Base-by-base conservation (phyloP, 106 monocot genomes). In the Platanthera zijinensis region DNA sequence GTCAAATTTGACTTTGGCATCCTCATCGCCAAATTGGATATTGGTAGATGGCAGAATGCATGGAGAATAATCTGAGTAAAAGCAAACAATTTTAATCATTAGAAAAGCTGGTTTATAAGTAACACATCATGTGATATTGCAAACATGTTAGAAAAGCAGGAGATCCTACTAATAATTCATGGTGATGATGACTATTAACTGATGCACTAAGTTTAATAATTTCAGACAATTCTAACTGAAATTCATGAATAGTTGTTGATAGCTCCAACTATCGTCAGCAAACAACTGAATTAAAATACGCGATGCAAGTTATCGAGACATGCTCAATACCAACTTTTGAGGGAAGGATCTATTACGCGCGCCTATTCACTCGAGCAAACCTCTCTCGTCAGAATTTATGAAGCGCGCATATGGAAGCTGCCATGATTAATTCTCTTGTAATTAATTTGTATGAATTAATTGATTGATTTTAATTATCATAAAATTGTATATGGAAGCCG, bases 31-130 rank as follows among this genome's bases (percentile, higher is more conserved):
- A 59, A 50, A 69, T 7, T 73, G 77, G 79, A 84, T 15, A 39
- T 76, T 76, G 48, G 66, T 32, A 12, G 81, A 81, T 9, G 74
- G 64, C 8, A 76, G 48, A 76, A 74, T 80, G 62, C 52, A 73
- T 25, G 84, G 77, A 6, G 82, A 84, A 67, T 56, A 64, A n/a
- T 82, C 92, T 92, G 76, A 53, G 25, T 79, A 12, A 73, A 56
- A 64, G 62, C 63, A 32, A 22, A 71, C 8, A 30, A 48, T 30
- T 6, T 25, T 21, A 52, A 10, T 50, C 46, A 71, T 0, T 25
- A 51, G 3, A 56, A 45, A 11, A 21, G 67, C 2, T 13, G 13
- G 8, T 25, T 47, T 22, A 47, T 12, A 47, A 46, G 15, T 5
- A 45, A 53, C 18, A 71, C 25, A 76, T 50, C 46, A 46, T 12